Evolutionary conservation across 2,329 filamentous ascomycete species (phyloP).

Genomic region (Aspergillus sojae): DNA sequence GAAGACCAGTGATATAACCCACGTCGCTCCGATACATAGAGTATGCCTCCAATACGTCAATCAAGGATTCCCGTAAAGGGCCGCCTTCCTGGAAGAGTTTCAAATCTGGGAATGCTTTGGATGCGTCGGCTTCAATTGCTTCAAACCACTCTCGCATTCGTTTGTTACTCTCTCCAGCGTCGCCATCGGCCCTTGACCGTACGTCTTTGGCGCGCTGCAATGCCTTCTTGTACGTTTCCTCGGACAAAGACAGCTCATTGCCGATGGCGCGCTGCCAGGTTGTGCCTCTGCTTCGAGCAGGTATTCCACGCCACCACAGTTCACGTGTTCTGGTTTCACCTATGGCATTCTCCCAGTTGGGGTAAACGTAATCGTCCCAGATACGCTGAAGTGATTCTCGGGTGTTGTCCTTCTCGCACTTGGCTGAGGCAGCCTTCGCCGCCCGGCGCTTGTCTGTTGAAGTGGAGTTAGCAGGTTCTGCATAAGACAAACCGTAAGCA

Average conservation of each 20-base stretch:
- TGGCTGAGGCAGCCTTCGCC: conserved; percentile 49
- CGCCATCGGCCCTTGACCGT: conserved; percentile 45
- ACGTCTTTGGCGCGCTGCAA: conserved; percentile 57
- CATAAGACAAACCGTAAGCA: background rate
- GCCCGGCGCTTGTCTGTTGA: conserved; percentile 52
- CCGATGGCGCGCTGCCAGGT: conserved; percentile 65
- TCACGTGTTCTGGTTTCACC: conserved; percentile 59
- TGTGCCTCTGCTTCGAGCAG: conserved; percentile 56
- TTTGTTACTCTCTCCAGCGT: conserved; percentile 46
- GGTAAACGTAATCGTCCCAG: conserved; percentile 64
- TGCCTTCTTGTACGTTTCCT: conserved; percentile 60
- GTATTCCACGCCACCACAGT: conserved; percentile 67
- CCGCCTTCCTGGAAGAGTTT: conserved; percentile 59
- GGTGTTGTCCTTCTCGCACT: conserved; percentile 54
- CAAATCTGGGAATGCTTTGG: conserved; percentile 59
- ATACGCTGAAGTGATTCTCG: conserved; percentile 59
- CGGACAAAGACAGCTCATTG: conserved; percentile 61
- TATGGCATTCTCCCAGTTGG: conserved; percentile 61
- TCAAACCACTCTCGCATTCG: conserved; percentile 55
- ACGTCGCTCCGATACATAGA: conserved; percentile 66
- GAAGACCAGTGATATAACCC: conserved; percentile 62
- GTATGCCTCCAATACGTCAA: conserved; percentile 64
- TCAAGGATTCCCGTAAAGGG: conserved; percentile 57
- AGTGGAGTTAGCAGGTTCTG: conserved; percentile 14
- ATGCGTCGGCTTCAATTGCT: conserved; percentile 57